phyloP scores from a whole-genome alignment of 176 grass and related monocot species.

The Pontederia crassipes region DNA sequence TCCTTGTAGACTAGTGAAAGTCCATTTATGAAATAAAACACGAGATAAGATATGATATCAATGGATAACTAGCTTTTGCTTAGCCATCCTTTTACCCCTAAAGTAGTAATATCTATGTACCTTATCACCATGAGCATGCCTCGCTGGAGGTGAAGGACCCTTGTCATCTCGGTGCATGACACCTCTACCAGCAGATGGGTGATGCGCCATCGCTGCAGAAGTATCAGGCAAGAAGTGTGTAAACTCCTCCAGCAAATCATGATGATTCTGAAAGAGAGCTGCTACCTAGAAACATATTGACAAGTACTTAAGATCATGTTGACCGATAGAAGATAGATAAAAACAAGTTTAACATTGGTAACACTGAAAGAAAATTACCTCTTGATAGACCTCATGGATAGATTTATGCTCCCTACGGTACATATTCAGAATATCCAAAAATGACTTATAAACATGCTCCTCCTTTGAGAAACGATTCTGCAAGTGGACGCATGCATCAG shows the following conservation, averaged over 20 bases:
- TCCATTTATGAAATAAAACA: no score
- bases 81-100: no score
- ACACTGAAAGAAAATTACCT: constrained; percentile 31
- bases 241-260: constrained; percentile 92
- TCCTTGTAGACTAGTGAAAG: no score
- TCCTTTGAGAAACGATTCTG: constrained; percentile 91
- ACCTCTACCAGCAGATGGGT: constrained; percentile 34
- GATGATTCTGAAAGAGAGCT: constrained; percentile 59
- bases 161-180: constrained; percentile 52
- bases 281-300: constrained; percentile 53
- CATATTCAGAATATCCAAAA: constrained; percentile 99
- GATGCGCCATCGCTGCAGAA: constrained; percentile 46
- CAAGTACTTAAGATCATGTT: not conserved
- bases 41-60: no score
- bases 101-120: constrained; percentile 26
- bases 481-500: constrained; percentile 12
- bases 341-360: not conserved
- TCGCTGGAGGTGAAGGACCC: constrained; percentile 40
- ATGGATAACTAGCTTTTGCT: no score
- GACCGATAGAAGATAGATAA: not conserved
- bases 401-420: constrained; percentile 96
- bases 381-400: constrained; percentile 96
- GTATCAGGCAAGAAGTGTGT: constrained; percentile 90
- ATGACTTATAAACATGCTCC: constrained; percentile 93
- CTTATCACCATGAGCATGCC: constrained; percentile 56